Evolutionary conservation across 768 basidiomycete species (phyloP).

Genomic region (Suillus sp.): DNA sequence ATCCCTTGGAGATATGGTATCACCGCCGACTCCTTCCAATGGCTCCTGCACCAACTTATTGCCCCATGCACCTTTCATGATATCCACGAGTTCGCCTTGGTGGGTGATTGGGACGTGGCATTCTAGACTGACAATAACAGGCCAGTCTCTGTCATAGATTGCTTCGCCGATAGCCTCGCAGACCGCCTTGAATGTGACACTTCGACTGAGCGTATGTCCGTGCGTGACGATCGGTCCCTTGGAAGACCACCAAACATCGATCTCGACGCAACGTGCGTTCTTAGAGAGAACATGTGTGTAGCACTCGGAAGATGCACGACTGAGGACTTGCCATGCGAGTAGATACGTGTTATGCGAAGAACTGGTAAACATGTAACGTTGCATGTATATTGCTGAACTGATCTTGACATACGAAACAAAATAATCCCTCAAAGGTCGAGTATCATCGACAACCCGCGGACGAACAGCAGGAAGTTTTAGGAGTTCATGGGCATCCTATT

Average conservation of each 20-base stretch:
- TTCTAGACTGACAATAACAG: constrained; percentile 61
- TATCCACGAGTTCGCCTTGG: constrained; percentile 54
- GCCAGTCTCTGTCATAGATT: constrained; percentile 46
- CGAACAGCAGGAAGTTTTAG: constrained; percentile 40
- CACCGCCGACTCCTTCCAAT: constrained; percentile 41
- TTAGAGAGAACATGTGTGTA: constrained; percentile 58
- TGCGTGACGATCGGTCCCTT: constrained; percentile 61
- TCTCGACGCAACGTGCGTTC: constrained; percentile 61
- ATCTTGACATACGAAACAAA: constrained; percentile 45
- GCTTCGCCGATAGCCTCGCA: constrained; percentile 51
- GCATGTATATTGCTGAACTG: not conserved
- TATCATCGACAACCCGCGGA: constrained; percentile 38
- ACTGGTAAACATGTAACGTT: constrained; percentile 30
- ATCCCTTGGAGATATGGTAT: constrained; percentile 44
- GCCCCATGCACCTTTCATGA: constrained; percentile 55
- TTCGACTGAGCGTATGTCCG: constrained; percentile 58
- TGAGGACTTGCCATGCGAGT: constrained; percentile 56
- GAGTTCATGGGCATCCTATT: constrained; percentile 33
- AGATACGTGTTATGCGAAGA: constrained; percentile 73
- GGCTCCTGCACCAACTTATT: constrained; percentile 45
- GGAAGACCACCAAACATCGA: constrained; percentile 65
- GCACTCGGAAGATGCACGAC: constrained; percentile 51
- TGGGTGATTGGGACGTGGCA: constrained; percentile 56
- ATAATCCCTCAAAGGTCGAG: constrained; percentile 54
- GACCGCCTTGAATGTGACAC: constrained; percentile 53